Base-by-base conservation (phyloP, 2,329 filamentous ascomycete species). In the Colletotrichum zoysiae region DNA sequence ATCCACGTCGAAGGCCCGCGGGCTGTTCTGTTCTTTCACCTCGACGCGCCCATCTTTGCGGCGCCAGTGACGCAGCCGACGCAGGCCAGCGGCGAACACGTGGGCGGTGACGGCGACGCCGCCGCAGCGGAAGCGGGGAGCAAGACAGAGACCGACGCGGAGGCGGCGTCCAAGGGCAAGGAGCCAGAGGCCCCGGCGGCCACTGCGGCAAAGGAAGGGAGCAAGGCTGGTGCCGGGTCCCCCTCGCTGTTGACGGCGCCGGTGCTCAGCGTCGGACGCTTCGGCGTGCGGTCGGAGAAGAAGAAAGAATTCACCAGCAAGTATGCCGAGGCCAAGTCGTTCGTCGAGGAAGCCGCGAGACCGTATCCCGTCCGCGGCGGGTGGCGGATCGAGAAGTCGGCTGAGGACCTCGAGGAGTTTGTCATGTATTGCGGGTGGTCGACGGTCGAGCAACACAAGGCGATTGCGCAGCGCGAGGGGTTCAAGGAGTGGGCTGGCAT, bases 381-480 rank as follows among this genome's bases (percentile, higher is more conserved):
- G 2, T 86, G 84, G 82, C 81, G 80, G 63, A 78, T 84, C 38
- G 84, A 86, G 62, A 82, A 79, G 69, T 75, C 78, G 4, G 77
- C 75, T 3, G 78, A 78, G 0, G 70, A 72, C 3, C 78, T 81
- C 60, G 82, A 85, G 18, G 79, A 82, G 64, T 78, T 84, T 35
- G 76, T 86, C 51, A 76, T 86, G 53, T 81, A 84, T 62, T 78
- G 78, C 76, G 82, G 80, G 5, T 81, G 81, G 75, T 76, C 79
- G 20, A 78, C 81, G 38, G 76, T 81, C 11, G 79, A 82, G 67
- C 78, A 76, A 26, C 78, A 81, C 60, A 70, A 77, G 65, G 78
- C 78, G 46, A 79, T 80, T 46, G 75, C 74, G n/a, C 61, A 75
- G 64, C 67, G 74, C 3, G 61, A 75, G 12, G 74, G 67, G n/a